phyloP scores from a whole-genome alignment of 1,284 basidiomycete species.

The Inonotus hispidus region DNA sequence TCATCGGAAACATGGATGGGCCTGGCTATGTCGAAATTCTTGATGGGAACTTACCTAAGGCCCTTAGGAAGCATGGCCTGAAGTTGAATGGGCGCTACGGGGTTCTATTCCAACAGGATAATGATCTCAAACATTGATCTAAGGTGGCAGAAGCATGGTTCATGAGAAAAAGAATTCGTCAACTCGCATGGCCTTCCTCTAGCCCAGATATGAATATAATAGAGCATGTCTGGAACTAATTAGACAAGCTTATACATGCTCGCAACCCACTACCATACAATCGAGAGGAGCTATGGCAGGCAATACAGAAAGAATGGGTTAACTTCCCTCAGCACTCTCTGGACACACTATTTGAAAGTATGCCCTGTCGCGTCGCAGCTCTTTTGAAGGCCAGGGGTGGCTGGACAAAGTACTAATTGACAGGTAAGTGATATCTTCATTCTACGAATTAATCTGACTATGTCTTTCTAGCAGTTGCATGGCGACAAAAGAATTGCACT shows the following conservation, averaged over 20 bases:
- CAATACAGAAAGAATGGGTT: slow-evolving; percentile 24
- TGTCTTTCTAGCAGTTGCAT: background rate
- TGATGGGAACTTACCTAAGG: slow-evolving; percentile 25
- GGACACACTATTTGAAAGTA: slow-evolving; percentile 21
- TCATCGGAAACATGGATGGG: slow-evolving; percentile 27
- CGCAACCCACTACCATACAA: slow-evolving; percentile 22
- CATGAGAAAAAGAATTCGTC: slow-evolving; percentile 25
- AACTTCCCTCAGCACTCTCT: slow-evolving; percentile 17
- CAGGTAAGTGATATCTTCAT: slow-evolving; percentile 16
- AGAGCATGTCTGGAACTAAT: slow-evolving; percentile 32
- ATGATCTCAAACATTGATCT: slow-evolving; percentile 24
- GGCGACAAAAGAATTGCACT: background rate
- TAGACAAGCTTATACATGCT: slow-evolving; percentile 23
- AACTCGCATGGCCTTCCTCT: slow-evolving; percentile 31
- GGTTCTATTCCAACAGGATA: slow-evolving; percentile 32
- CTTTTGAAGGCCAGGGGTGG: slow-evolving; percentile 22
- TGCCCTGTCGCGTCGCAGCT: slow-evolving; percentile 21
- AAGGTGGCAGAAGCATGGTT: slow-evolving; percentile 29
- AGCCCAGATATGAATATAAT: slow-evolving; percentile 37
- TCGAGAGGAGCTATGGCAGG: slow-evolving; percentile 27
- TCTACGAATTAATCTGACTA: slow-evolving; percentile 15
- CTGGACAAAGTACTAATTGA: slow-evolving; percentile 23
- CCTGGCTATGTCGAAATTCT: slow-evolving; percentile 27
- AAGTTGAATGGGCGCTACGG: background rate
- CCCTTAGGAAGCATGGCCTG: slow-evolving; percentile 23